Conservation (phyloP, 2,329 filamentous ascomycete genomes). For the Botrytis elliptica region DNA sequence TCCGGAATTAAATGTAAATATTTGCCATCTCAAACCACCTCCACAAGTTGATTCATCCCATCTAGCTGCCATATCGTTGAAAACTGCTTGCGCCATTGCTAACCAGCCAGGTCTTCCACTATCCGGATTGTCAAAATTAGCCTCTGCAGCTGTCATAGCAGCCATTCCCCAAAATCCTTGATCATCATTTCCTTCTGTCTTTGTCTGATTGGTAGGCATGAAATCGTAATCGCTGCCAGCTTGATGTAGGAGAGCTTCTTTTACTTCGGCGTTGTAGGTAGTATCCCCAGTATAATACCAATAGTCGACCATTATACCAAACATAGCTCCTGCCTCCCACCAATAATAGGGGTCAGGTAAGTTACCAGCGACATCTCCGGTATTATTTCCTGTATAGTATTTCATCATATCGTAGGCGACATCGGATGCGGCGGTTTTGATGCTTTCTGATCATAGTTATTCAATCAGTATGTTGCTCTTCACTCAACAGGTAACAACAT, state of each 20-base stretch:
- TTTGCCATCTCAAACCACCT: slow-evolving; percentile 82
- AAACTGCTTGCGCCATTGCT: slow-evolving; percentile 70
- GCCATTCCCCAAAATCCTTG: slow-evolving; percentile 72
- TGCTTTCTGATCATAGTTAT: slow-evolving; percentile 29
- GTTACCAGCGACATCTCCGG: slow-evolving; percentile 52
- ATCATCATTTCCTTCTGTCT: slow-evolving; percentile 64
- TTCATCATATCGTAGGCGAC: slow-evolving; percentile 50
- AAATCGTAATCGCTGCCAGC: slow-evolving; percentile 69
- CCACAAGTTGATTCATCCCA: slow-evolving; percentile 69
- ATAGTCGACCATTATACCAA: slow-evolving; percentile 72
- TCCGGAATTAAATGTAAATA: slow-evolving; percentile 76
- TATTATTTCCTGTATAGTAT: slow-evolving; percentile 51
- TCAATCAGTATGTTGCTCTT: not conserved
- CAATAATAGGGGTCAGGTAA: slow-evolving; percentile 40
- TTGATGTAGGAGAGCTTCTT: slow-evolving; percentile 68
- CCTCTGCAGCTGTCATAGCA: slow-evolving; percentile 67
- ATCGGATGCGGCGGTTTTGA: slow-evolving; percentile 38
- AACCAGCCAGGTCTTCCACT: slow-evolving; percentile 61
- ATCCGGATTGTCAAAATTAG: slow-evolving; percentile 58
- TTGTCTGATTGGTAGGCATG: slow-evolving; percentile 71
- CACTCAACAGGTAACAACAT: not conserved
- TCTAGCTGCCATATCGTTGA: slow-evolving; percentile 66
- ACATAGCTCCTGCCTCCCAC: slow-evolving; percentile 68
- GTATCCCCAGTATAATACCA: slow-evolving; percentile 77
- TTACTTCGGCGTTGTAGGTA: slow-evolving; percentile 61